Percentiles rank a stretch among this genome's conserved stretches.
These are phyloP conservation scores for Penstemon davidsonii DNA, from an alignment of 257 asterid species.

Conservation along the genomic window DNA sequence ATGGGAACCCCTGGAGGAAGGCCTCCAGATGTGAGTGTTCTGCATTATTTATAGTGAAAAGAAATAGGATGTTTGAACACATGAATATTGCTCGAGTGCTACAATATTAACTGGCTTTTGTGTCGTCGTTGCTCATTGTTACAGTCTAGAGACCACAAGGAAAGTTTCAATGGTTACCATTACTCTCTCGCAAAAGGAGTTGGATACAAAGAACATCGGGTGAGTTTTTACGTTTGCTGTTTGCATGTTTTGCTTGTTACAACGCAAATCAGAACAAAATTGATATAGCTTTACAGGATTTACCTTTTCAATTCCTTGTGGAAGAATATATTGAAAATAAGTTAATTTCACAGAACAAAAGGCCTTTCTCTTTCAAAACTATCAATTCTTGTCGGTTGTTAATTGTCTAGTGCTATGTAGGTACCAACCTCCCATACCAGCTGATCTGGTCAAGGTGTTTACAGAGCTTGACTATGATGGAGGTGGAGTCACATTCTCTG, in stretches of 20 bases:
- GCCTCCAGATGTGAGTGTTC: conserved; percentile 79
- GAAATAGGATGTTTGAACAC: conserved; percentile 1
- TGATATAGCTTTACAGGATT: neutral
- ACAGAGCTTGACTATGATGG: conserved; percentile 78
- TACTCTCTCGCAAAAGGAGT: conserved; percentile 72
- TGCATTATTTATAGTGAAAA: conserved; percentile 12
- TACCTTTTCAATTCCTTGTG: neutral
- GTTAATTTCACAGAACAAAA: neutral
- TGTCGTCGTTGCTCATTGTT: conserved; percentile 27
- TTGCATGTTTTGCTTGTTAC: conserved; percentile 2
- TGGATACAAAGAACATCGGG: conserved; percentile 73
- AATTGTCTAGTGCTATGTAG: conserved; percentile 38
- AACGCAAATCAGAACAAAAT: conserved; percentile 5
- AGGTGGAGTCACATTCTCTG: conserved; percentile 42
- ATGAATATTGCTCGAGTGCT: neutral
- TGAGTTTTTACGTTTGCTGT: conserved; percentile 36
- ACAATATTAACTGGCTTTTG: conserved; percentile 10
- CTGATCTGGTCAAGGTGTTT: conserved; percentile 82
- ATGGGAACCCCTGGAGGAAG: conserved; percentile 99
- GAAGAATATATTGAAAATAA: neutral
- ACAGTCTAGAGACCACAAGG: conserved; percentile 87
- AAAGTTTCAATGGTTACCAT: conserved; percentile 90
- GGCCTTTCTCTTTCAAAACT: neutral
- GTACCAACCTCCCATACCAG: conserved; percentile 89
- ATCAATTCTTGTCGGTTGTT: neutral